These are phyloP conservation scores for Alternaria metachromatica DNA, from an alignment of 2,329 filamentous ascomycete species.

Conservation along the genomic window DNA sequence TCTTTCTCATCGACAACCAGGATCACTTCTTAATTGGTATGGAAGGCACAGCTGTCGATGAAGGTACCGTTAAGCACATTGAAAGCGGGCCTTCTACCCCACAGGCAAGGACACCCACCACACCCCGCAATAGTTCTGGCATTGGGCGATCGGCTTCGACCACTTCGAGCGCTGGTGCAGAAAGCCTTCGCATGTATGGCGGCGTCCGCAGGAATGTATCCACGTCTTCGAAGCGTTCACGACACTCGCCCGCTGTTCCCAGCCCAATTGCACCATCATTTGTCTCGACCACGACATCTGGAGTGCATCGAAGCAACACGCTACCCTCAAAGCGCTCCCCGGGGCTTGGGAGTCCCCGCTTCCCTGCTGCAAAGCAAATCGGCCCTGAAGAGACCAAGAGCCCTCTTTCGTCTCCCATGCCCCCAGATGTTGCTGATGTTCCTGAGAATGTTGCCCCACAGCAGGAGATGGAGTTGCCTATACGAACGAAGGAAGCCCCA, in stretches of 20 bases:
- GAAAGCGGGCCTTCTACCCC: conserved; percentile 70
- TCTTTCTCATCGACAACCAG: conserved; percentile 98
- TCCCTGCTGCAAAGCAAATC: conserved; percentile 53
- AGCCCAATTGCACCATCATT: conserved; percentile 61
- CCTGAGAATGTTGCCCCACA: conserved; percentile 14
- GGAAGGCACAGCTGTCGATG: conserved; percentile 97
- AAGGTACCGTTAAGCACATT: conserved; percentile 71
- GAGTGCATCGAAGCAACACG: conserved; percentile 85
- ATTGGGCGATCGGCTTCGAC: conserved; percentile 77
- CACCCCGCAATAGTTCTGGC: conserved; percentile 60
- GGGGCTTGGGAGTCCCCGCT: conserved; percentile 58
- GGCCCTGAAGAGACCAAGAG: conserved; percentile 49
- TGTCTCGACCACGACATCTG: conserved; percentile 52
- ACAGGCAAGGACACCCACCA: conserved; percentile 58
- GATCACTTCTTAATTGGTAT: conserved; percentile 98
- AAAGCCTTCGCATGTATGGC: conserved; percentile 82
- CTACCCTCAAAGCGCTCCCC: conserved; percentile 90
- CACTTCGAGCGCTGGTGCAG: conserved; percentile 75
- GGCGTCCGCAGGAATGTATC: conserved; percentile 87
- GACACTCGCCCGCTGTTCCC: conserved; percentile 72
- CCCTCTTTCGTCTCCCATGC: conserved; percentile 25
- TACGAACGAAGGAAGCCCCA: not conserved
- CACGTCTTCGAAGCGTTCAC: conserved; percentile 86
- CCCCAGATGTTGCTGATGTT: conserved; percentile 19
- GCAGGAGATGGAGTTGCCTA: conserved; percentile 11